Evolutionary conservation across 2,329 filamentous ascomycete genomes (phyloP).

Genomic region (Aspergillus udagawae): DNA sequence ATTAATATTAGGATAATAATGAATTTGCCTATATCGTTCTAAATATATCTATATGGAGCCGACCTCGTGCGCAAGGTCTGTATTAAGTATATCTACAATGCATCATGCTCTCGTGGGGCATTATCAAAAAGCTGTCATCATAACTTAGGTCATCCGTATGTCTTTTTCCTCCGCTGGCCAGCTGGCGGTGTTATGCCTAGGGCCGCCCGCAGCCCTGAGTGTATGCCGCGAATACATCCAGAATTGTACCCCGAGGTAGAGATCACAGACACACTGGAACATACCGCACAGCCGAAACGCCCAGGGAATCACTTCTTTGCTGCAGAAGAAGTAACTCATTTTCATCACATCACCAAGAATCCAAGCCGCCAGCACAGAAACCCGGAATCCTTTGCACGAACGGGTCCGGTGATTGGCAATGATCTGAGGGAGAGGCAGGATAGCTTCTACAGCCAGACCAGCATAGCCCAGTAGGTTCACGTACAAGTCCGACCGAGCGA

Average conservation of each 20-base stretch:
- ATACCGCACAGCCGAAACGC: conserved; percentile 47
- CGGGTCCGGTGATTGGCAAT: conserved; percentile 44
- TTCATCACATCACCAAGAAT: conserved; percentile 49
- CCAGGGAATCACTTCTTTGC: conserved; percentile 42
- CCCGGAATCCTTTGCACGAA: conserved; percentile 47
- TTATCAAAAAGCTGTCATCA: not conserved
- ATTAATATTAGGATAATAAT: not conserved
- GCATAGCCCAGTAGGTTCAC: conserved; percentile 43
- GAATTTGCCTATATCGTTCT: not conserved
- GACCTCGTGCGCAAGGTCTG: not conserved
- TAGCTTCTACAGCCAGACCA: conserved; percentile 47
- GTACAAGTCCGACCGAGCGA: conserved; percentile 41
- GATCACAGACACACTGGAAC: conserved; percentile 47
- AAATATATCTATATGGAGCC: not conserved
- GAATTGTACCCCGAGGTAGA: conserved; percentile 46
- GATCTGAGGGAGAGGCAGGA: conserved; percentile 46
- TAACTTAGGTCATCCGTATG: conserved; percentile 33
- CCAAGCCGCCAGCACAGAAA: conserved; percentile 47
- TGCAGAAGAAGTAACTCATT: conserved; percentile 48
- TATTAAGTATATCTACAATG: not conserved
- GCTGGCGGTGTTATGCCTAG: conserved; percentile 20
- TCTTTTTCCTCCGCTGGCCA: conserved; percentile 37
- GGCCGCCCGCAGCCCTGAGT: conserved; percentile 18
- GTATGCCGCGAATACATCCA: conserved; percentile 41
- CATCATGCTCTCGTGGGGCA: not conserved